Base-by-base conservation (phyloP, 805 yeast genomes). In the Citeromyces matritensis region DNA sequence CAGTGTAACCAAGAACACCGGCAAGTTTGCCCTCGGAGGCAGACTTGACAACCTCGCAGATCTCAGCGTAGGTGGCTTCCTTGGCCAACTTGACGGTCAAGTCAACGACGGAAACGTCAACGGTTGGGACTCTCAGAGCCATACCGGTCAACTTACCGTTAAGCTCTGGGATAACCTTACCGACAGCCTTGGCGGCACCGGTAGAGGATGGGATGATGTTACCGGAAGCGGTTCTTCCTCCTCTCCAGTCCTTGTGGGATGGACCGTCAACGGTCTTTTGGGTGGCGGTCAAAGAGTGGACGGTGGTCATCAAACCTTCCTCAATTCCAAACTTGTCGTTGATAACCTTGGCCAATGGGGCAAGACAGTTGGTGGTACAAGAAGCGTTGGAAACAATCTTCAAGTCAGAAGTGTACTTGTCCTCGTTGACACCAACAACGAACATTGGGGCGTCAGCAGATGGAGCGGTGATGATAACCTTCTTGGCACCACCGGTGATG, bases 141-240 rank as follows among this genome's bases (percentile, higher is more conserved):
- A 83, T 69, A 69, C 95, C 95, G 44, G 95, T 84, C 60, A 84
- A 77, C 69, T 82, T 83, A 54, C 95, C 95, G 64, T 78, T 76
- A 51, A 84, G 72, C 51, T 68, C 77, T 44, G 95, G 95, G 51
- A 84, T 77, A 49, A 84, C 94, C 73, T 82, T 82, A 60, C 94
- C 94, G 49, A 84, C 95, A 44, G 94, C 94, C 77, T 84, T 84
- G 53, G 95, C 95, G 51, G 95, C 95, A 75, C 95, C 95, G 42
- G 95, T 84, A 41, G 94, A 80, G 26, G 94, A 82, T 54, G 95
- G 95, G 47, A 84, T 84, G 60, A 84, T 81, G 79, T 84, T 84
- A 56, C 86, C 93, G 40, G 88, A 78, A 56, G 94, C 94, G 48
- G 94, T 79, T 69, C 95, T 80, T 60, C 95, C 95, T 59, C 95